Evolutionary conservation across 495 filamentous ascomycete genomes (phyloP).

Genomic region (Annulohypoxylon maeteangense): DNA sequence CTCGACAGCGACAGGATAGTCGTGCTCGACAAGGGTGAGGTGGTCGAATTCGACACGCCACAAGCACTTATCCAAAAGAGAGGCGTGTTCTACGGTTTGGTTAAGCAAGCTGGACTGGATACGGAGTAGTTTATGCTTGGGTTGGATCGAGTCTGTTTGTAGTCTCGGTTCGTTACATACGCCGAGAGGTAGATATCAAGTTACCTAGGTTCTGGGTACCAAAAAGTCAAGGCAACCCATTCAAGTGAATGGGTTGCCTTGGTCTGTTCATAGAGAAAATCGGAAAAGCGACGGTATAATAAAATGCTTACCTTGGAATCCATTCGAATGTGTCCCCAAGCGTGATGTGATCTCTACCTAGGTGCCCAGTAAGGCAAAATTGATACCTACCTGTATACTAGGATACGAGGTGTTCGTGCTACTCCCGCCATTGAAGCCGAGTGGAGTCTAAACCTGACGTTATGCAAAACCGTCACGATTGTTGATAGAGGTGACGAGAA

Average conservation of each 20-base stretch:
- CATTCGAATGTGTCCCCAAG: not conserved
- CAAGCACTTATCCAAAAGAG: slow-evolving; percentile 54
- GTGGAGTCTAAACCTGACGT: not conserved
- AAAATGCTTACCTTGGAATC: not conserved
- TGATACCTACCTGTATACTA: no score
- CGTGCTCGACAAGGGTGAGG: slow-evolving; percentile 70
- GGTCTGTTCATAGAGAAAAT: not conserved
- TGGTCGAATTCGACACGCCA: slow-evolving; percentile 61
- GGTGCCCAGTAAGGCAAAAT: not conserved
- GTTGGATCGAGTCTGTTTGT: slow-evolving; percentile 9
- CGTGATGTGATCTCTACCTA: not conserved
- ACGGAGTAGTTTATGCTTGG: slow-evolving; percentile 36
- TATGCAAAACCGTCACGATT: not conserved
- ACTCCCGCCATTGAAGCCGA: not conserved
- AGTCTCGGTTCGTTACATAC: slow-evolving; percentile 15
- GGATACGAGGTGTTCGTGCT: not conserved
- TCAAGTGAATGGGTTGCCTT: not conserved
- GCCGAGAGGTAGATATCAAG: slow-evolving; percentile 15
- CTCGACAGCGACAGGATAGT: slow-evolving; percentile 91
- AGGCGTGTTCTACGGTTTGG: slow-evolving; percentile 58
- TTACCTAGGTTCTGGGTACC: not conserved
- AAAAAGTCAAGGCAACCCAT: slow-evolving; percentile 9
- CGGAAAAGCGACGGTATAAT: slow-evolving; percentile 18
- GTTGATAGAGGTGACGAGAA: not conserved
- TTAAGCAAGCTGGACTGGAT: slow-evolving; percentile 61